phyloP scores from a whole-genome alignment of 176 grass and related monocot genomes.

The Oryza rufipogon region DNA sequence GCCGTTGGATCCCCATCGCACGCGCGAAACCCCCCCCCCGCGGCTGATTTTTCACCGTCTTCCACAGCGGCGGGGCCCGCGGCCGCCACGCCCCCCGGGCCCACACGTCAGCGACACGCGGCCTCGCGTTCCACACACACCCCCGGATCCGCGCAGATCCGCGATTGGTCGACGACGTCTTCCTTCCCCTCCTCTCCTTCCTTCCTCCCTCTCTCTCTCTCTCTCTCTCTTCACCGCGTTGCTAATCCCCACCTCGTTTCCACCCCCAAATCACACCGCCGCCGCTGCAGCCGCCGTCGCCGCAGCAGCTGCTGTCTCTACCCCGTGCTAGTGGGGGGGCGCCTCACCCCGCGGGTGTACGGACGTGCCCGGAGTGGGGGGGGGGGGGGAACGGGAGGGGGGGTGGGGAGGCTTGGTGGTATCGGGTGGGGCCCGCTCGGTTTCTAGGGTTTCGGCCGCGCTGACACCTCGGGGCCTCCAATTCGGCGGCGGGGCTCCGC shows the following conservation, averaged over 20 bases:
- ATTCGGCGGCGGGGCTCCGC: constrained; percentile 32
- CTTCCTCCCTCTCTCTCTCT: neutral
- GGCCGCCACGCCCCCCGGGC: constrained; percentile 37
- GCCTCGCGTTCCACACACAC: neutral
- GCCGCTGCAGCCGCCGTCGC: neutral
- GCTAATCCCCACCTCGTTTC: constrained; percentile 25
- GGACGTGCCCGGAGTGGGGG: neutral
- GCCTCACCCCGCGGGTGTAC: too few species aligned
- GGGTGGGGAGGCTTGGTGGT: neutral
- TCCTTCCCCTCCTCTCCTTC: neutral
- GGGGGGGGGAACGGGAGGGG: too few species aligned
- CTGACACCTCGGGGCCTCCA: constrained; percentile 10
- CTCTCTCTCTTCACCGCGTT: constrained; percentile 28
- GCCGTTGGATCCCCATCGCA: neutral
- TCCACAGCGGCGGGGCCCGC: neutral
- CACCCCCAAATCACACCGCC: constrained; percentile 9
- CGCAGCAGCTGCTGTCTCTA: too few species aligned
- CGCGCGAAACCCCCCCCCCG: neutral
- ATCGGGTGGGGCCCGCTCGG: constrained; percentile 3
- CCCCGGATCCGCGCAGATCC: constrained; percentile 44
- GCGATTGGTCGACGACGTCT: constrained; percentile 60
- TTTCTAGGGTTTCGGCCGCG: constrained; percentile 61
- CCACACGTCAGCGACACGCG: constrained; percentile 38
- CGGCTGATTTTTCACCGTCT: constrained; percentile 15
- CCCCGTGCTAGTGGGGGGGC: neutral